These are phyloP conservation scores for Arthroderma sp. DNA, from an alignment of 2,329 filamentous ascomycete genomes.

Conservation along the genomic window DNA sequence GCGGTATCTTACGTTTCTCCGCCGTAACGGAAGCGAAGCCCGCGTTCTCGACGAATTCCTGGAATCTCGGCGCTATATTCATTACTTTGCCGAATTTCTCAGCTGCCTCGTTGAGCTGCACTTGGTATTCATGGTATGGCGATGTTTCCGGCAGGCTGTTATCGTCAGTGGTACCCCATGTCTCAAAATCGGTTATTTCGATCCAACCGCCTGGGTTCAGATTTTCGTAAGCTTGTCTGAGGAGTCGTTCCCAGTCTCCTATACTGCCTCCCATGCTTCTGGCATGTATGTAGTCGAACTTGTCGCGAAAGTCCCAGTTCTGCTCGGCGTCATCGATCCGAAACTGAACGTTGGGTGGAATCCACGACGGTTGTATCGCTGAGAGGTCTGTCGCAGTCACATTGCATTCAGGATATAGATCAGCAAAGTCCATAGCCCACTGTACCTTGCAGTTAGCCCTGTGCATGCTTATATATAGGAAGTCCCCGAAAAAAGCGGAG, in stretches of 20 bases:
- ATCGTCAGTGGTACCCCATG: conserved; percentile 22
- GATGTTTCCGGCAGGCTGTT: conserved; percentile 17
- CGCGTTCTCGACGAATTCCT: conserved; percentile 34
- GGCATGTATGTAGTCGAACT: conserved; percentile 19
- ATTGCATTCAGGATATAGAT: conserved; percentile 39
- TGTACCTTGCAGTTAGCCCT: conserved; percentile 18
- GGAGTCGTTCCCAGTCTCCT: conserved; percentile 20
- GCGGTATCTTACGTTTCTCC: conserved; percentile 21
- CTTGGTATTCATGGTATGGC: conserved; percentile 16
- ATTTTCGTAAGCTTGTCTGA: conserved; percentile 19
- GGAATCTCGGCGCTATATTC: conserved; percentile 23
- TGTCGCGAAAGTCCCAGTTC: conserved; percentile 17
- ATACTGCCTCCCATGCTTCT: conserved; percentile 25
- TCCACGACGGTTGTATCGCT: conserved; percentile 12
- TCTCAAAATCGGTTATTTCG: conserved; percentile 22
- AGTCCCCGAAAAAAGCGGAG: conserved; percentile 25
- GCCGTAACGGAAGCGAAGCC: conserved; percentile 42
- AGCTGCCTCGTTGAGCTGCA: conserved; percentile 16
- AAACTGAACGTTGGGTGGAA: conserved; percentile 19
- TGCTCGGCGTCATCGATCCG: conserved; percentile 18
- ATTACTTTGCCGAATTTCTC: conserved; percentile 19
- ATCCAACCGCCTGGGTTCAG: conserved; percentile 23
- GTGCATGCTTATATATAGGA: not conserved
- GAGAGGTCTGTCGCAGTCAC: conserved; percentile 17
- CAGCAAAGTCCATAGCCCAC: conserved; percentile 26